These are phyloP conservation scores for Nectriaceae sp. DNA, from an alignment of 2,329 filamentous ascomycete genomes.

Conservation along the genomic window DNA sequence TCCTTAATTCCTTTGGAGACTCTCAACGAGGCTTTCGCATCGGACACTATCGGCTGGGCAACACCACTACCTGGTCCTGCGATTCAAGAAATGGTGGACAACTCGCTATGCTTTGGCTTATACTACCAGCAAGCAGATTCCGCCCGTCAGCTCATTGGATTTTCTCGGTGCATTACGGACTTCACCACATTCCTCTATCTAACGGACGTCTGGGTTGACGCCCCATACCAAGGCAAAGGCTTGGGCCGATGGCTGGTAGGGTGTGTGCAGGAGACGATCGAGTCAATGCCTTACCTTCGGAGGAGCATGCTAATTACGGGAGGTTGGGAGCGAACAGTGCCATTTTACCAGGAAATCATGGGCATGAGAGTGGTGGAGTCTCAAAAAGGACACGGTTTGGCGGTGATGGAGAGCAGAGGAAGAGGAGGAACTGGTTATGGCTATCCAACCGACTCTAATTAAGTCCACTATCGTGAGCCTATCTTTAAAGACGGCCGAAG, in stretches of 20 bases:
- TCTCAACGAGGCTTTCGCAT: conserved; percentile 50
- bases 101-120: conserved; percentile 58
- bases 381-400: conserved; percentile 24
- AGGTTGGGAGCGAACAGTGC: conserved; percentile 34
- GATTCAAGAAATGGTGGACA: conserved; percentile 49
- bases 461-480: no score
- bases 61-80: conserved; percentile 44
- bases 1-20: conserved; percentile 49
- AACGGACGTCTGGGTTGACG: conserved; percentile 64
- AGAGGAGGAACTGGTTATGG: conserved; percentile 15
- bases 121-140: conserved; percentile 35
- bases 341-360: conserved; percentile 35
- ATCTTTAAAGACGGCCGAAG: no score
- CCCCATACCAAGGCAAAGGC: conserved; percentile 55
- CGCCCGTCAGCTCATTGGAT: conserved; percentile 27
- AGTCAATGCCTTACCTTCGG: conserved; percentile 56
- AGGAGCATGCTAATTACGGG: conserved; percentile 51
- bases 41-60: conserved; percentile 58
- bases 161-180: conserved; percentile 61
- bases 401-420: conserved; percentile 28
- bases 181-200: conserved; percentile 62
- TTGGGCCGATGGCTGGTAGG: conserved; percentile 62
- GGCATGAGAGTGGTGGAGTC: conserved; percentile 30
- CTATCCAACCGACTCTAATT: no score
- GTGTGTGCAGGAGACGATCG: conserved; percentile 55